These are phyloP conservation scores for Sugiyamaella xylanicola DNA, from an alignment of 1,139 yeast genomes.

Conservation along the genomic window DNA sequence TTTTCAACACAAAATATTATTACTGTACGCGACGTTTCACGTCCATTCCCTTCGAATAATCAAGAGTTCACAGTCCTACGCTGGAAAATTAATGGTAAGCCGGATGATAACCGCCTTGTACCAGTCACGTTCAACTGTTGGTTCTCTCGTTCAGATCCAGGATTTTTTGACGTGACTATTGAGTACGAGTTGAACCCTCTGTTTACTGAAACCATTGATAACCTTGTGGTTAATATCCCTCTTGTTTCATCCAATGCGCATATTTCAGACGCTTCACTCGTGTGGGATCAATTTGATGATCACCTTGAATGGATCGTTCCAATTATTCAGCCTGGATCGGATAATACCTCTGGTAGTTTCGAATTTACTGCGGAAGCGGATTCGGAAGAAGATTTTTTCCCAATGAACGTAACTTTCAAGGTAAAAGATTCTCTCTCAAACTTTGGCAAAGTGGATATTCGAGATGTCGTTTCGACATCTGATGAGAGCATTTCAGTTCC, in stretches of 20 bases:
- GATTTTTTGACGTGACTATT: conserved; percentile 70
- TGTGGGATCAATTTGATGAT: conserved; percentile 45
- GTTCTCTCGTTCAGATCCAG: conserved; percentile 66
- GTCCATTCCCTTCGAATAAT: conserved; percentile 89
- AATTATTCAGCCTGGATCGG: conserved; percentile 43
- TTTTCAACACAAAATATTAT: conserved; percentile 62
- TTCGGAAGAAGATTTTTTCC: conserved; percentile 86
- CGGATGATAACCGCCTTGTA: conserved; percentile 56
- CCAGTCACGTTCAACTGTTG: conserved; percentile 84
- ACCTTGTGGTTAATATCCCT: conserved; percentile 69
- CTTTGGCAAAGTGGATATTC: conserved; percentile 51
- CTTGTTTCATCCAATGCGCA: conserved; percentile 57
- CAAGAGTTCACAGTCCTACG: conserved; percentile 87
- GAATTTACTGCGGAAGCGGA: conserved; percentile 75
- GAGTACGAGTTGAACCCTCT: conserved; percentile 73
- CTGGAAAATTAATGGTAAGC: conserved; percentile 55
- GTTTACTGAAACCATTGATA: conserved; percentile 54
- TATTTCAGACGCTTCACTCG: conserved; percentile 46
- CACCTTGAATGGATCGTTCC: conserved; percentile 46
- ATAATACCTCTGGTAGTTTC: conserved; percentile 65
- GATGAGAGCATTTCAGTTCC: conserved; percentile 57
- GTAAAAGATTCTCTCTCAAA: conserved; percentile 44
- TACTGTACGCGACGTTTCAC: conserved; percentile 72
- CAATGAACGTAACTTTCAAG: conserved; percentile 66
- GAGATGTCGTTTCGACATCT: conserved; percentile 46